Conservation (phyloP, 345 rosid genomes). For the Eutrema yunnanense region DNA sequence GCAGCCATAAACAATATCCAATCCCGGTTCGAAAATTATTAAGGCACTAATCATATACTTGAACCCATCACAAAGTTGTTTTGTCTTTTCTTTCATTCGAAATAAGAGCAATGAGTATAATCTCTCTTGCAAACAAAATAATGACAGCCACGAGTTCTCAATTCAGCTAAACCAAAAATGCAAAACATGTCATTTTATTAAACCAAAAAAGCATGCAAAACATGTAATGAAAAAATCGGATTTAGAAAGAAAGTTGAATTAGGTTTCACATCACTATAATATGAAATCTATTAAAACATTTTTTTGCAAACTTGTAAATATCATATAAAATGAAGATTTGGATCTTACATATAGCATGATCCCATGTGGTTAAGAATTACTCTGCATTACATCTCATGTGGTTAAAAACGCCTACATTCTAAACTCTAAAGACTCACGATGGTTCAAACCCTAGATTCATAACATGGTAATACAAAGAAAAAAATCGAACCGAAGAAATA, state of each 20-base stretch:
- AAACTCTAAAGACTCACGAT: too few relatives aligned
- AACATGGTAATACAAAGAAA: background rate
- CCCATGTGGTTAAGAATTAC: too few relatives aligned
- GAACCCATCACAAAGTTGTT: background rate
- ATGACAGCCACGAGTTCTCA: slow-evolving; percentile 1
- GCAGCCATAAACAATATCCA: background rate
- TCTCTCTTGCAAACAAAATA: background rate
- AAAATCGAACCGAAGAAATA: background rate
- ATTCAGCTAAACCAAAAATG: background rate
- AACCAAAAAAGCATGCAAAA: background rate
- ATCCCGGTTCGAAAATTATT: slow-evolving; percentile 1
- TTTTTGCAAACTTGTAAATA: too few relatives aligned
- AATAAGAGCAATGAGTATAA: slow-evolving; percentile 13
- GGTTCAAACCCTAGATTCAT: background rate
- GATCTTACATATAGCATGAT: too few relatives aligned
- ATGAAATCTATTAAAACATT: background rate
- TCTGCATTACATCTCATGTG: background rate
- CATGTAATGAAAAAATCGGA: background rate
- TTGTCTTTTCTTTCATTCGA: background rate
- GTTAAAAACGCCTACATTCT: too few relatives aligned
- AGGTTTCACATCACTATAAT: background rate
- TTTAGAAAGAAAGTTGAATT: background rate
- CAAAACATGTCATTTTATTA: background rate
- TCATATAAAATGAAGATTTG: too few relatives aligned
- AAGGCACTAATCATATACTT: slow-evolving; percentile 4